Percentiles rank a stretch among this genome's conserved stretches.
Evolutionary conservation across 176 grass and related monocot genomes (phyloP).

Genomic region (Rhynchospora pubera): DNA sequence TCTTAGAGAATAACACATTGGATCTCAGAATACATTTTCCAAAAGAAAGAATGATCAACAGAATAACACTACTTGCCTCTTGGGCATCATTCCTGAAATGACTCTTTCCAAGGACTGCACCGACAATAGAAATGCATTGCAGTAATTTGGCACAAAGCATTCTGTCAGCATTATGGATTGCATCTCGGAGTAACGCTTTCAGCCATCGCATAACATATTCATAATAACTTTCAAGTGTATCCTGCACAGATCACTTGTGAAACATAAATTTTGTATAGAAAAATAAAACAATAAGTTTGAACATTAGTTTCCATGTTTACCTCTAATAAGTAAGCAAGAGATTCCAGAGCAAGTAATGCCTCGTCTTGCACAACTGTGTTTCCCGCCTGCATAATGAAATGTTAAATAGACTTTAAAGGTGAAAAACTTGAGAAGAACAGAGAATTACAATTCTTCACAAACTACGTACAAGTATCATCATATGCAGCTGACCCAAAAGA

Average conservation of each 20-base stretch:
- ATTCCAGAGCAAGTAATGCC: background rate
- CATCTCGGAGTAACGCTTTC: background rate
- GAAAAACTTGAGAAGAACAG: background rate
- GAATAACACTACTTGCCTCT: background rate
- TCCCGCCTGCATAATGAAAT: background rate
- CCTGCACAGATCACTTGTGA: background rate
- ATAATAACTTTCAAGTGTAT: background rate
- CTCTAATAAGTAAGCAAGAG: background rate
- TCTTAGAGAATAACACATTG: background rate
- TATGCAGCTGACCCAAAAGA: background rate
- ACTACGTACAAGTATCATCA: background rate
- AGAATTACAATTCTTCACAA: background rate
- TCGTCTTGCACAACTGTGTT: background rate
- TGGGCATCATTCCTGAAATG: background rate
- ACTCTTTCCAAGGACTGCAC: background rate
- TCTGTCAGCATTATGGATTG: background rate
- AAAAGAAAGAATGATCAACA: background rate
- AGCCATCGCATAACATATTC: background rate
- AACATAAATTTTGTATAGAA: background rate
- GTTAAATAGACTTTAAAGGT: background rate
- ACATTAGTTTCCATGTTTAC: background rate
- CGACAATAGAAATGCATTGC: background rate
- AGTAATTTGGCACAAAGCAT: background rate
- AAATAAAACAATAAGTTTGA: background rate
- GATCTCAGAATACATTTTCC: background rate